Conservation (phyloP, 371 early-diverging fungal genomes). For the Mortierella sp. region DNA sequence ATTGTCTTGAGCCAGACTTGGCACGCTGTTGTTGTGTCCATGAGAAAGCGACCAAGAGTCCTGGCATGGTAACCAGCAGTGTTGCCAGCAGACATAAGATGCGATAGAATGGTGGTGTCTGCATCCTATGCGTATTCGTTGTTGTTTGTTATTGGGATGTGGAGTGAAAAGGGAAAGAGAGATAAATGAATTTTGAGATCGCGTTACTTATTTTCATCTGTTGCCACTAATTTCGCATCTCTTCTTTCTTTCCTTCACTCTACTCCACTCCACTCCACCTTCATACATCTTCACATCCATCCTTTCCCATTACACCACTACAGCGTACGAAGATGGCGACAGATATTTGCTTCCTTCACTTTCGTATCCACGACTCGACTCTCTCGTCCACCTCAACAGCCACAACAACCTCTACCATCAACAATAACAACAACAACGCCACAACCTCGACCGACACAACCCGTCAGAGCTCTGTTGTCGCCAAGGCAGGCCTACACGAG, state of each 20-base stretch:
- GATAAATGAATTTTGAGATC: not conserved
- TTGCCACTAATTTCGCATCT: not conserved
- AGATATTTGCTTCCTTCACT: conserved; percentile 36
- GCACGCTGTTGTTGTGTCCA: not conserved
- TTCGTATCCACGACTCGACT: conserved; percentile 24
- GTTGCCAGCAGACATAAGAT: not conserved
- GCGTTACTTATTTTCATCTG: not conserved
- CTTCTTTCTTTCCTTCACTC: not conserved
- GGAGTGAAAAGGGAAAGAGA: not conserved
- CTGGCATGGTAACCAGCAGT: not conserved
- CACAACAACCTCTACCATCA: not conserved
- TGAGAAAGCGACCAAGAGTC: not conserved
- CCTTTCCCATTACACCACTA: not conserved
- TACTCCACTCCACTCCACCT: not conserved
- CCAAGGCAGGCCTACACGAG: conserved; percentile 18
- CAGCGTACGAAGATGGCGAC: not conserved
- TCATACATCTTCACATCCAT: not conserved
- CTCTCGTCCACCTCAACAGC: not conserved
- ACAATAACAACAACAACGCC: not conserved
- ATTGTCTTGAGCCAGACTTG: not conserved
- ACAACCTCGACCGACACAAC: not conserved
- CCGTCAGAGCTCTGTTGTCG: not conserved
- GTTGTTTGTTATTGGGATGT: not conserved
- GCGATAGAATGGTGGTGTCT: not conserved
- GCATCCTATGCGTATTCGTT: conserved; percentile 6